Conservation (phyloP, 2,329 filamentous ascomycete genomes). For the Emergomyces pasteurianus region DNA sequence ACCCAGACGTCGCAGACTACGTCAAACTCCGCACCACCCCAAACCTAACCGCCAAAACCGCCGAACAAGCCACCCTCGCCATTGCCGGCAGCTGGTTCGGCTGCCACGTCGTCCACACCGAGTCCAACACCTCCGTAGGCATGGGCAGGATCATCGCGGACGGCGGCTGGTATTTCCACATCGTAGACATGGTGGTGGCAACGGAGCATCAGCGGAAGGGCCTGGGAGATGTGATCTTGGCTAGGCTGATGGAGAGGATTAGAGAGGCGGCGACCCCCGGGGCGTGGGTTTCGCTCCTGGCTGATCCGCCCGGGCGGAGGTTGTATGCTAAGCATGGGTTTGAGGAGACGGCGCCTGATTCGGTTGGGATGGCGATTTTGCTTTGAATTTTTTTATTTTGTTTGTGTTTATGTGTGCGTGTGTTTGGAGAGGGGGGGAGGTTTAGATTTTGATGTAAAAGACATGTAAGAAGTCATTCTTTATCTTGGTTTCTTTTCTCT, state of each 20-base stretch:
- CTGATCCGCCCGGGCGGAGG: slow-evolving; percentile 34
- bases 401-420: no score
- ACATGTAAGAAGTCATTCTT: no score
- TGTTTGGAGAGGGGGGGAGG: neutral
- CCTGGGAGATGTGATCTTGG: slow-evolving; percentile 36
- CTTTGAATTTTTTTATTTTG: slow-evolving; percentile 14
- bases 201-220: slow-evolving; percentile 39
- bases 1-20: slow-evolving; percentile 27
- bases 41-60: slow-evolving; percentile 27
- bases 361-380: slow-evolving; percentile 28
- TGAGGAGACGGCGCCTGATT: slow-evolving; percentile 24
- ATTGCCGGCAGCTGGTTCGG: slow-evolving; percentile 33
- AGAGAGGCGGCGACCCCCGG: slow-evolving; percentile 28
- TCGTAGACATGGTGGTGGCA: slow-evolving; percentile 41
- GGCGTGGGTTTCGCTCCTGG: slow-evolving; percentile 36
- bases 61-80: slow-evolving; percentile 26
- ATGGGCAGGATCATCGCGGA: slow-evolving; percentile 44
- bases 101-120: slow-evolving; percentile 26
- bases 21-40: slow-evolving; percentile 26
- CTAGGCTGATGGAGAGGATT: slow-evolving; percentile 32
- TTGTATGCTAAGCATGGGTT: slow-evolving; percentile 40
- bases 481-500: neutral
- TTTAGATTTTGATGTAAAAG: neutral
- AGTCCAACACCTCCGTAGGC: slow-evolving; percentile 21
- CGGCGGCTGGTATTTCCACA: slow-evolving; percentile 40